phyloP scores from a whole-genome alignment of 164 flowering plant species.

The Amborella trichopoda region DNA sequence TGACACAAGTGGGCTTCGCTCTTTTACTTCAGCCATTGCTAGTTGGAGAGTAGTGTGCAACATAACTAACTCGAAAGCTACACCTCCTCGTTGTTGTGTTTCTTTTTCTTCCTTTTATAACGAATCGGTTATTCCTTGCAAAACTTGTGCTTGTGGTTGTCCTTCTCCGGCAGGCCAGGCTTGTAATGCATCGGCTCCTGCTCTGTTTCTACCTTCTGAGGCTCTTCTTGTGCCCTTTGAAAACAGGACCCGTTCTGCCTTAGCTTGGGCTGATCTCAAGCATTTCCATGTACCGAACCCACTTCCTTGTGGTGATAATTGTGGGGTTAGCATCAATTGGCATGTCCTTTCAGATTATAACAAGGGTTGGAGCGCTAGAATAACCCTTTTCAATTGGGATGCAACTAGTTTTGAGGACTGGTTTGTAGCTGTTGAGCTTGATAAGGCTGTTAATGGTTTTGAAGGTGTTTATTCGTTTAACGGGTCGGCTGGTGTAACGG shows the following conservation, averaged over 20 bases:
- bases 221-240: conserved; percentile 63
- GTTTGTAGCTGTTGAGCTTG: conserved; percentile 48
- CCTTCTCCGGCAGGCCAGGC: conserved; percentile 1
- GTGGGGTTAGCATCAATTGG: conserved; percentile 80
- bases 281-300: conserved; percentile 24
- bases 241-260: conserved; percentile 41
- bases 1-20: conserved; percentile 34
- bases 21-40: conserved; percentile 30
- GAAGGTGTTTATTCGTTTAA: conserved; percentile 70
- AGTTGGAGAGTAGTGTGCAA: conserved; percentile 76
- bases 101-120: conserved; percentile 72
- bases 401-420: conserved; percentile 36
- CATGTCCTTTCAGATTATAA: conserved; percentile 46
- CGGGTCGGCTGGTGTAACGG: conserved; percentile 40
- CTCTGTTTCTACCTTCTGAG: conserved; percentile 59
- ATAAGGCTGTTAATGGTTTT: conserved; percentile 33
- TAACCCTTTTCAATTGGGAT: conserved; percentile 72
- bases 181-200: conserved; percentile 25
- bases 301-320: conserved; percentile 62
- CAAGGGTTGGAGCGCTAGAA: conserved; percentile 62
- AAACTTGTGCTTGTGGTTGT: conserved; percentile 79
- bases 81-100: conserved; percentile 42
- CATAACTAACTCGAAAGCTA: conserved; percentile 41
- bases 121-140: conserved; percentile 69
- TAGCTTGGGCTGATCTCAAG: conserved; percentile 48